A percentile compares a stretch with the other conserved stretches of the same genome.
Conservation (phyloP, 140 eudicot genomes). For the Bidens hawaiensis region DNA sequence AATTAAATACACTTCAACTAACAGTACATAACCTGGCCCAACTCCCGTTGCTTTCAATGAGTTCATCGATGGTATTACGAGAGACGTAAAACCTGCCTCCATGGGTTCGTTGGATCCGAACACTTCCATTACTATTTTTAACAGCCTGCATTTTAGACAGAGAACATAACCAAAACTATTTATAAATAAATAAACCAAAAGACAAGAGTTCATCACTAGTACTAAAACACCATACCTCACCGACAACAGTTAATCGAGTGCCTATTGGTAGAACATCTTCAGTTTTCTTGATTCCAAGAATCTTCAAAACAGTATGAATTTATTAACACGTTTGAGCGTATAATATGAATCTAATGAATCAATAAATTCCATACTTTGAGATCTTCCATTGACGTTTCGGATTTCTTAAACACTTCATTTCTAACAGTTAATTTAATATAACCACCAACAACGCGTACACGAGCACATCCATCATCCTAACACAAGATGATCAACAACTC, state of each 20-base stretch:
- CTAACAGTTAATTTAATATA: constrained; percentile 82
- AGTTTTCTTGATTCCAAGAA: constrained; percentile 95
- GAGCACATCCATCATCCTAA: constrained; percentile 94
- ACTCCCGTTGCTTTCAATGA: constrained; percentile 86
- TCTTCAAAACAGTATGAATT: constrained; percentile 37
- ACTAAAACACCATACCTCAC: constrained; percentile 68
- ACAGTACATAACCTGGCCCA: constrained; percentile 72
- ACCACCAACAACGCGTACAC: constrained; percentile 89
- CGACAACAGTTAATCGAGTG: constrained; percentile 91
- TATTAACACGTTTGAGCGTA: background rate
- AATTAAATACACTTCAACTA: background rate
- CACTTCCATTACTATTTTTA: constrained; percentile 83
- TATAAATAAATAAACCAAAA: constrained; percentile 6
- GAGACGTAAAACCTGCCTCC: constrained; percentile 98
- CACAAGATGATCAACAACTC: constrained; percentile 3
- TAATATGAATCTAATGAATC: background rate
- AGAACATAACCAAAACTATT: background rate
- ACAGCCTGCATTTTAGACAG: constrained; percentile 56
- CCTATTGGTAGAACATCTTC: constrained; percentile 97
- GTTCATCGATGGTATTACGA: constrained; percentile 83
- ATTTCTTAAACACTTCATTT: constrained; percentile 92
- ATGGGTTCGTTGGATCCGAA: constrained; percentile 85
- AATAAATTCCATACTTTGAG: constrained; percentile 57
- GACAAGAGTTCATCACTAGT: background rate
- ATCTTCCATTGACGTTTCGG: constrained; percentile 88